Conservation (phyloP, 352 stramenopile genomes). For the Globisporangium alternatum region DNA sequence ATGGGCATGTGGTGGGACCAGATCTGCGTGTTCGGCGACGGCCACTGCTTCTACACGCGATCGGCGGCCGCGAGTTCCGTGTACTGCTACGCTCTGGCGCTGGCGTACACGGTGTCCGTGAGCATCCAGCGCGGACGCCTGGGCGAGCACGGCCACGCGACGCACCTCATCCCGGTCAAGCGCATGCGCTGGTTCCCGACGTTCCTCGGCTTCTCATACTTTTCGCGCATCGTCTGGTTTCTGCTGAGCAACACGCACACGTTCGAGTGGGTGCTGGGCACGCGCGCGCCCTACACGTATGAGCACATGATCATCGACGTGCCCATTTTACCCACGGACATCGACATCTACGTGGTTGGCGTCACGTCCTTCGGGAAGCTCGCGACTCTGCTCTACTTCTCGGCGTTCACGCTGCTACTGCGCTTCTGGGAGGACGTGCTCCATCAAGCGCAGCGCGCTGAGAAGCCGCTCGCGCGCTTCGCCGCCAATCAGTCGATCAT, state of each 20-base stretch:
- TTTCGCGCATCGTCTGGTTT: slow-evolving; percentile 70
- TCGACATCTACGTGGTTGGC: slow-evolving; percentile 81
- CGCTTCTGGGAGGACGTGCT: slow-evolving; percentile 82
- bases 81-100: slow-evolving; percentile 63
- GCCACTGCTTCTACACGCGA: slow-evolving; percentile 78
- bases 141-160: slow-evolving; percentile 80
- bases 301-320: slow-evolving; percentile 74
- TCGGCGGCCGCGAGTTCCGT: slow-evolving; percentile 56
- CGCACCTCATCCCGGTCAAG: slow-evolving; percentile 73
- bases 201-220: slow-evolving; percentile 71
- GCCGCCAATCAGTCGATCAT: slow-evolving; percentile 74
- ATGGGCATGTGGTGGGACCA: slow-evolving; percentile 20
- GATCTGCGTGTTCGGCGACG: slow-evolving; percentile 71
- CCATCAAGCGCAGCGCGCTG: slow-evolving; percentile 41
- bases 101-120: slow-evolving; percentile 72
- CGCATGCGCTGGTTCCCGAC: slow-evolving; percentile 84
- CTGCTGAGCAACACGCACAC: slow-evolving; percentile 78
- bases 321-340: slow-evolving; percentile 64
- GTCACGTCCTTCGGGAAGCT: slow-evolving; percentile 75
- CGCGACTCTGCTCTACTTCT: slow-evolving; percentile 79
- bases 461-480: slow-evolving; percentile 57
- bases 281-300: slow-evolving; percentile 41
- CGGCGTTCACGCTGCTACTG: slow-evolving; percentile 74
- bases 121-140: slow-evolving; percentile 68
- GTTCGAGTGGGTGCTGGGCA: slow-evolving; percentile 74